Percentiles rank a stretch among this genome's conserved stretches.
phyloP scores from a whole-genome alignment of 345 rosid genomes.

The thale cress (Arabidopsis thaliana) region TAIR10.1 NC_003075.7:14617001-14617500 shows the following conservation, averaged over 20 bases:
- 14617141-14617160: conserved; percentile 19
- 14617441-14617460: conserved; percentile 76
- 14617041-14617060: not conserved
- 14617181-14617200: conserved; percentile 89
- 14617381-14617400: conserved; percentile 90
- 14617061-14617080: not conserved
- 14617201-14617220: conserved; percentile 93
- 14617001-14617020: conserved; percentile 18
- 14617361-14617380: conserved; percentile 86
- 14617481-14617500: conserved; percentile 74
- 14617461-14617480: conserved; percentile 76
- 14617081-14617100: conserved; percentile 15
- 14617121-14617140: not conserved
- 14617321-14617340: conserved; percentile 22
- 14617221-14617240: conserved; percentile 87
- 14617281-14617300: conserved; percentile 12
- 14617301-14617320: conserved; percentile 7
- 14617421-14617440: conserved; percentile 67
- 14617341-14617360: conserved; percentile 6
- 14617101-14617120: not conserved
- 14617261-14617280: conserved; percentile 36
- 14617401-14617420: conserved; percentile 79
- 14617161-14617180: conserved; percentile 86
- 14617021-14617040: conserved; percentile 7
- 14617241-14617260: conserved; percentile 92